Evolutionary conservation across 2,329 filamentous ascomycete genomes (phyloP), one percentile per base, ranked within the genome.

Genomic region (Tolypocladium inflatum): DNA sequence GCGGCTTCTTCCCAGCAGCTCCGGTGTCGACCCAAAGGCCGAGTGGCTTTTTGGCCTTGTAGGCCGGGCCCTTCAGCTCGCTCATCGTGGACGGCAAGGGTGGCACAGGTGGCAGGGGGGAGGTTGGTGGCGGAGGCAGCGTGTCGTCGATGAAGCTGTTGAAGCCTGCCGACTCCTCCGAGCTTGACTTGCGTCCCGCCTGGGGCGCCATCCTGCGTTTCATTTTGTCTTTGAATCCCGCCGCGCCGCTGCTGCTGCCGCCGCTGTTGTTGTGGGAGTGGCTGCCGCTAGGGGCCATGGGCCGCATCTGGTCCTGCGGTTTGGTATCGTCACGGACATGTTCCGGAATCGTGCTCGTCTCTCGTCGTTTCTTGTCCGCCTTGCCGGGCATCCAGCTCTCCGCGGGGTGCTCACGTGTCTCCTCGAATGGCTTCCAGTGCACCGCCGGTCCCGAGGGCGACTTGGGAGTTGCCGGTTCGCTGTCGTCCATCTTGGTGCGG

Each of bases 201-300:
- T 41, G 52, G 13, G 30, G 26, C 30, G 55, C 23, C 9, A 39
- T 56, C 45, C 43, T 55, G 39, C 54, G 58, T 43, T 53, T 55
- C 23, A 50, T 30, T 26, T 58, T 57, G 38, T 65, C 63, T 51
- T 45, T 61, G 48, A 48, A 23, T 19, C 42, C 26, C n/a, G 33
- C 23, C 35, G 33, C 11, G 55, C 35, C 26, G 43, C 35, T 35
- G 6, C 65, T 65, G 38, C 62, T 61, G 26, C n/a, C n/a, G 42
- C 61, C 62, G 30, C 59, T 58, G 39, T 63, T 62, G 38, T 63
- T 68, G 30, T 65, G 66, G 50, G 70, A 67, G 15, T 70, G 57
- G 38, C 57, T 62, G 7, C 63, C 57, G 30, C 48, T 52, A 8
- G 21, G 69, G 59, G 3, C 61, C 42, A 0, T 63, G 62, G 19